A percentile compares a stretch with the other conserved stretches of the same genome.
Conservation (phyloP, 2,329 filamentous ascomycete genomes). For the Xylaria sp. region DNA sequence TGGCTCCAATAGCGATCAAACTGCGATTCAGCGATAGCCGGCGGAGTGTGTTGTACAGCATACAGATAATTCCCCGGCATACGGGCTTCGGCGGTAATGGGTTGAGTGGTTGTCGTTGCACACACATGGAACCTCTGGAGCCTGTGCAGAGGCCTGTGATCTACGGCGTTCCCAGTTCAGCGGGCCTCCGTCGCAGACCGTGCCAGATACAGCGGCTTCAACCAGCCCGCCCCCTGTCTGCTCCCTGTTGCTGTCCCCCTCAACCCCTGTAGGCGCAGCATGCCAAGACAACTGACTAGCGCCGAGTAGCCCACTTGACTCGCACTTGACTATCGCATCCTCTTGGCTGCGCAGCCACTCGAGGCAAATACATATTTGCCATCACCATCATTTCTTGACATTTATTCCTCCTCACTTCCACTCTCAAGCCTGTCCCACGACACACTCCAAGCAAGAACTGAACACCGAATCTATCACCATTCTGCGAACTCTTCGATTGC, state of each 20-base stretch:
- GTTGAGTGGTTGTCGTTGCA: neutral
- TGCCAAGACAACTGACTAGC: constrained; percentile 7
- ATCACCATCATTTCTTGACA: neutral
- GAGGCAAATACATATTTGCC: constrained; percentile 25
- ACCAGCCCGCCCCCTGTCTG: neutral
- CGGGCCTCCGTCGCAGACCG: neutral
- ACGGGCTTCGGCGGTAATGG: neutral
- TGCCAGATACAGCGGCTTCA: neutral
- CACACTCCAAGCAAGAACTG: neutral
- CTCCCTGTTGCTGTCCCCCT: neutral
- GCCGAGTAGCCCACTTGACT: neutral
- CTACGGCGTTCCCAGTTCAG: neutral
- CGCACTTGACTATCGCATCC: neutral
- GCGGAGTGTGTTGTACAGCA: neutral
- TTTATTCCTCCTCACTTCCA: neutral
- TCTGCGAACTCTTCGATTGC: neutral
- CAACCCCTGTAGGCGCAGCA: constrained; percentile 23
- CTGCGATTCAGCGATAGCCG: neutral
- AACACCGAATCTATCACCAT: neutral
- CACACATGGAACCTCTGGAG: too few species aligned
- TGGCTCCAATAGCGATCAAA: neutral
- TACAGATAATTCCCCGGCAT: neutral
- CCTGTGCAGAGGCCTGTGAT: too few species aligned
- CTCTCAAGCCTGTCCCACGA: neutral
- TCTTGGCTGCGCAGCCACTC: constrained; percentile 27